Evolutionary conservation across 2,329 filamentous ascomycete genomes (phyloP).

Genomic region (Penicillium janthinellum): DNA sequence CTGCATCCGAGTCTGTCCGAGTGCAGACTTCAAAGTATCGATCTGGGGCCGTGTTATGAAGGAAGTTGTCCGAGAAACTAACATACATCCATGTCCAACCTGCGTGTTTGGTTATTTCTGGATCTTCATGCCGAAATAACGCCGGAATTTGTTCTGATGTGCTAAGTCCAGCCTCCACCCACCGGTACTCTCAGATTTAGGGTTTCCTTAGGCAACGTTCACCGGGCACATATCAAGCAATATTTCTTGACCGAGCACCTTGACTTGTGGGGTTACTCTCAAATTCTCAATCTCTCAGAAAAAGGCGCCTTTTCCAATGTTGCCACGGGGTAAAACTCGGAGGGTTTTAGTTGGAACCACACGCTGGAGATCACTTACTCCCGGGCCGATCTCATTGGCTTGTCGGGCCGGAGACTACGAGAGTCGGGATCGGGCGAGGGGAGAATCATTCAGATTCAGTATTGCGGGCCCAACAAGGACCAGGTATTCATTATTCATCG

Average conservation of each 20-base stretch:
- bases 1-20: neutral
- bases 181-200: neutral
- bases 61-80: neutral
- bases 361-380: neutral
- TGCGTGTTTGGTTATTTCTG: neutral
- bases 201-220: neutral
- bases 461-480: neutral
- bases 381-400: conserved; percentile 2
- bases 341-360: conserved; percentile 1
- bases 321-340: neutral
- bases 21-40: neutral
- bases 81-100: neutral
- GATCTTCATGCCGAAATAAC: neutral
- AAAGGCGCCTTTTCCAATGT: neutral
- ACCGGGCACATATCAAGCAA: neutral
- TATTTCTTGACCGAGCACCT: neutral
- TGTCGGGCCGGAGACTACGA: conserved; percentile 1
- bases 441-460: neutral
- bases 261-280: neutral
- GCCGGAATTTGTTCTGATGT: neutral
- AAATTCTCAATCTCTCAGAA: neutral
- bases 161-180: neutral
- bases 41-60: neutral
- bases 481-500: neutral
- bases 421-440: neutral